These are phyloP conservation scores for Mucor saturninus DNA, from an alignment of 371 early-diverging fungal genomes.

Conservation along the genomic window DNA sequence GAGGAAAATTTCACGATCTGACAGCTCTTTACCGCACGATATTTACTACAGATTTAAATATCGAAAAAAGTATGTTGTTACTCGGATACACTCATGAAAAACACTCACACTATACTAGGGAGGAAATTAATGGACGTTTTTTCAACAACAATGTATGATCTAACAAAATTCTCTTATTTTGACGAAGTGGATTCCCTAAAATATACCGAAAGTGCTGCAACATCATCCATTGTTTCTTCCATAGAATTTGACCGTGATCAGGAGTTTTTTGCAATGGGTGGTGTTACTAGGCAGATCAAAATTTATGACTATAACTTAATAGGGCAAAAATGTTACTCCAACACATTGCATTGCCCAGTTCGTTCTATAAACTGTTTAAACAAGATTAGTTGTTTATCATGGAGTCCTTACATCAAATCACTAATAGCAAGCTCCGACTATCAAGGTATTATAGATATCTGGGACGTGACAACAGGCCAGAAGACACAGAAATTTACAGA, in stretches of 20 bases:
- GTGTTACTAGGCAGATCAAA: conserved; percentile 92
- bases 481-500: conserved; percentile 72
- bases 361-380: conserved; percentile 60
- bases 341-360: conserved; percentile 62
- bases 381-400: conserved; percentile 87
- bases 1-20: conserved; percentile 70
- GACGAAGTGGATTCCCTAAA: conserved; percentile 74
- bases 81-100: neutral
- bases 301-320: conserved; percentile 80
- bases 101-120: neutral
- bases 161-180: conserved; percentile 69
- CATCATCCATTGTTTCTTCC: conserved; percentile 85
- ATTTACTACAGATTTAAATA: neutral
- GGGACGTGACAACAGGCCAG: conserved; percentile 77
- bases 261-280: conserved; percentile 90
- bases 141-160: conserved; percentile 67
- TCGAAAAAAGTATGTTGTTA: conserved; percentile 1
- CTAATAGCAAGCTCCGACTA: conserved; percentile 88
- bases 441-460: conserved; percentile 84
- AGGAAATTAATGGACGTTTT: conserved; percentile 46
- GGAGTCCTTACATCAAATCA: conserved; percentile 82
- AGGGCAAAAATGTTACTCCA: conserved; percentile 7
- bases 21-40: conserved; percentile 58
- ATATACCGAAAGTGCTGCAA: conserved; percentile 68
- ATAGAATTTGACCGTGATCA: conserved; percentile 94